Conservation (phyloP, 805 yeast species). For the Candida mattraensis region DNA sequence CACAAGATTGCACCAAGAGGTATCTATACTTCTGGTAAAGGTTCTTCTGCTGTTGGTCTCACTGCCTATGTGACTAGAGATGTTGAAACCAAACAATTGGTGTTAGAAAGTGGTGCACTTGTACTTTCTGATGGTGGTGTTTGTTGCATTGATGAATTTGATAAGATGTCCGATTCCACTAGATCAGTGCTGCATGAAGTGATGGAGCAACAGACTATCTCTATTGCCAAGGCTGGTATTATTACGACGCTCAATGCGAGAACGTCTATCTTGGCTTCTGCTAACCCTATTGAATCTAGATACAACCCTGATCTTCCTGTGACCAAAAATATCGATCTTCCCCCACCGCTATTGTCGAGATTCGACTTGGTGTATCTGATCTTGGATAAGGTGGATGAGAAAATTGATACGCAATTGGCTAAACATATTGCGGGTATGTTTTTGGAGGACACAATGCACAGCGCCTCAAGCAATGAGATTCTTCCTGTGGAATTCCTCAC, state of each 20-base stretch:
- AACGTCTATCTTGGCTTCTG: constrained; percentile 93
- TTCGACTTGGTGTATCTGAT: constrained; percentile 92
- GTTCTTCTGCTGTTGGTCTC: constrained; percentile 98
- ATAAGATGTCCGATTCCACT: constrained; percentile 93
- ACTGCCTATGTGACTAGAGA: constrained; percentile 97
- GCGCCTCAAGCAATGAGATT: constrained; percentile 64
- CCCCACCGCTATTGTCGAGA: constrained; percentile 93
- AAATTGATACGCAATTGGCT: constrained; percentile 81
- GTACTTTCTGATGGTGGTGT: constrained; percentile 97
- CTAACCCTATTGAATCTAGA: constrained; percentile 94
- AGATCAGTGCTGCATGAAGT: constrained; percentile 96
- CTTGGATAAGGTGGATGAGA: constrained; percentile 89
- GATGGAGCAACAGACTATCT: constrained; percentile 98
- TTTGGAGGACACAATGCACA: constrained; percentile 79
- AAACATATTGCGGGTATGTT: constrained; percentile 89
- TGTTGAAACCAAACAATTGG: constrained; percentile 88
- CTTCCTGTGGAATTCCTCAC: constrained; percentile 88
- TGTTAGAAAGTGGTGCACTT: constrained; percentile 93
- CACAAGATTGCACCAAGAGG: constrained; percentile 98
- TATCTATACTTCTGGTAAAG: constrained; percentile 96
- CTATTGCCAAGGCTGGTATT: constrained; percentile 97
- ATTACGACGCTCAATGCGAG: constrained; percentile 96
- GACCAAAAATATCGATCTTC: constrained; percentile 91
- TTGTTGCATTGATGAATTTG: constrained; percentile 98
- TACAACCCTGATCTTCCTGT: constrained; percentile 95